These are phyloP conservation scores for Cryptosporidium ubiquitum DNA, from an alignment of 169 alveolate species.

Conservation along the genomic window DNA sequence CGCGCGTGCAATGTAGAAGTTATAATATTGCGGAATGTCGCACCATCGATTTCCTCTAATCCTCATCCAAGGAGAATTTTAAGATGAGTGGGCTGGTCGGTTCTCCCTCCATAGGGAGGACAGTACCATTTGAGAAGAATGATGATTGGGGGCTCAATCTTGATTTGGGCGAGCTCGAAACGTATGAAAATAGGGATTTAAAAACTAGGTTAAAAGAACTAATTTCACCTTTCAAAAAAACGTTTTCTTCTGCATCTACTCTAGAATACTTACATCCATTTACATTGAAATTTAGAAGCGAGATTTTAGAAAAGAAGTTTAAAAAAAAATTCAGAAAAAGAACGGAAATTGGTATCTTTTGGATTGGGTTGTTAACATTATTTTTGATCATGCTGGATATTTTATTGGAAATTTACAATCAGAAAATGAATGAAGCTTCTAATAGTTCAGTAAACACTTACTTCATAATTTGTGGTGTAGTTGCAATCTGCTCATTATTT, in stretches of 20 bases:
- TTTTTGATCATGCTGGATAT: constrained; percentile 42
- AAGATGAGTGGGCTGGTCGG: constrained; percentile 64
- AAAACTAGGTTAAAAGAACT: constrained; percentile 39
- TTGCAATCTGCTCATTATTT: constrained; percentile 56
- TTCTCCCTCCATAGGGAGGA: constrained; percentile 65
- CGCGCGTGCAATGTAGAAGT: constrained; percentile 68
- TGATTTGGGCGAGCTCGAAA: constrained; percentile 33
- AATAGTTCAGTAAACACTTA: constrained; percentile 48
- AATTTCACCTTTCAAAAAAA: constrained; percentile 37
- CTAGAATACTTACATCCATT: constrained; percentile 61
- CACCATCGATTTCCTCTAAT: constrained; percentile 64
- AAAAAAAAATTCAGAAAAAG: constrained; percentile 35
- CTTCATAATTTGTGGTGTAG: constrained; percentile 49
- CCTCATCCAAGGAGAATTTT: constrained; percentile 21
- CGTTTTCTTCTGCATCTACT: constrained; percentile 52
- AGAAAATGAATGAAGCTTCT: constrained; percentile 15
- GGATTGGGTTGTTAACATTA: constrained; percentile 55
- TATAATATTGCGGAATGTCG: constrained; percentile 72
- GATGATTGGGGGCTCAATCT: constrained; percentile 23
- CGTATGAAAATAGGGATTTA: constrained; percentile 4
- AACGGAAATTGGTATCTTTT: constrained; percentile 62
- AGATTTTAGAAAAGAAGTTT: constrained; percentile 55
- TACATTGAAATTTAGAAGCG: constrained; percentile 55
- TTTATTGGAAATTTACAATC: constrained; percentile 21
- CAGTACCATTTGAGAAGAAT: constrained; percentile 38